Conservation (phyloP, 2,329 filamentous ascomycete species). For the Alternaria conjuncta region DNA sequence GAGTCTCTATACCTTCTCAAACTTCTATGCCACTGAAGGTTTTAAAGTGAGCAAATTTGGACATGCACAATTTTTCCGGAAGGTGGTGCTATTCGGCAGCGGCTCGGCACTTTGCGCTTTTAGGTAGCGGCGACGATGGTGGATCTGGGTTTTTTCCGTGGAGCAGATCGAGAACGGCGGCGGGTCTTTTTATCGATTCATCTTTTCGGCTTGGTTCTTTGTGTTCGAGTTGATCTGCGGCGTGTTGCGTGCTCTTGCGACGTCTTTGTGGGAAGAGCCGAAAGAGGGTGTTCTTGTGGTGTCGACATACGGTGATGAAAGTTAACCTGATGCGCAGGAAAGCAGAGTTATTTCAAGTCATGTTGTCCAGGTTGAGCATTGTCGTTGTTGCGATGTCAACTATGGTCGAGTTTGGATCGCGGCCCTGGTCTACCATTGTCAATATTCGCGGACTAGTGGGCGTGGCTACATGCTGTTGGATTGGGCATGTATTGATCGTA, state of each 20-base stretch:
- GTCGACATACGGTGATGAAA: not conserved
- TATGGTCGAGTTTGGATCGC: not conserved
- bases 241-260: not conserved
- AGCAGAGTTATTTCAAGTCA: not conserved
- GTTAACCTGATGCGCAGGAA: not conserved
- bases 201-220: not conserved
- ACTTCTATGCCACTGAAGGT: not conserved
- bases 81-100: conserved; percentile 19
- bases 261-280: not conserved
- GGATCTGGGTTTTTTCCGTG: conserved; percentile 2
- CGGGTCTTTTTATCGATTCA: not conserved
- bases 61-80: conserved; percentile 17
- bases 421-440: not conserved
- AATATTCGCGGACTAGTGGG: not conserved
- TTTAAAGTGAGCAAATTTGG: not conserved
- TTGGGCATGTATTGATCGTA: not conserved
- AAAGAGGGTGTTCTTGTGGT: not conserved
- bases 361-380: not conserved
- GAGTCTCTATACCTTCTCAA: conserved; percentile 9
- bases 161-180: not conserved
- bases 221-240: not conserved
- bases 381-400: not conserved
- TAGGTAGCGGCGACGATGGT: conserved; percentile 15
- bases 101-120: conserved; percentile 24
- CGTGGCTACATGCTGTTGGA: not conserved